phyloP scores from a whole-genome alignment of 108 stramenopile species.

The Pseudonitzschia delicatissima region DNA sequence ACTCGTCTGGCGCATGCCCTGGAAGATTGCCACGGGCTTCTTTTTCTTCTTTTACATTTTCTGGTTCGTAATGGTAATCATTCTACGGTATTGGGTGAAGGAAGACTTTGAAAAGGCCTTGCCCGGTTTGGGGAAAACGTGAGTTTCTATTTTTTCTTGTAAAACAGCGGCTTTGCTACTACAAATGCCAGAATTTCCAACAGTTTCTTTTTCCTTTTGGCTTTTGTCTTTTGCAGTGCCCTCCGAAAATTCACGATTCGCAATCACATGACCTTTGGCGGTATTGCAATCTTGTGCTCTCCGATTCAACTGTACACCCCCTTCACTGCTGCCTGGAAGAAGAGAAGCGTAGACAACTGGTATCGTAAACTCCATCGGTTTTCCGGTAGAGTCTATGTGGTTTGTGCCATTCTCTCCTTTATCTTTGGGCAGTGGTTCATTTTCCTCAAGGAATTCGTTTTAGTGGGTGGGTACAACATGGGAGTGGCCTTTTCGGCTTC shows the following conservation, averaged over 20 bases:
- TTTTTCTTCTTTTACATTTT: conserved; percentile 30
- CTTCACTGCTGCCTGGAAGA: neutral
- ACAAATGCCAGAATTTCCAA: neutral
- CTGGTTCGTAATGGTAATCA: conserved; percentile 24
- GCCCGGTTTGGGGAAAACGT: conserved; percentile 34
- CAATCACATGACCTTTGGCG: conserved; percentile 37
- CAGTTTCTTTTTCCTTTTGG: neutral
- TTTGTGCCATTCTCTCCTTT: conserved; percentile 22
- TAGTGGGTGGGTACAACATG: conserved; percentile 44
- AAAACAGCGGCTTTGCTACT: too few species aligned
- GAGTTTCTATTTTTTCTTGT: too few species aligned
- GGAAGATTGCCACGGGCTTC: conserved; percentile 26
- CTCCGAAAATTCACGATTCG: conserved; percentile 34
- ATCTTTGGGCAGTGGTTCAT: conserved; percentile 35
- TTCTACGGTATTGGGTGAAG: conserved; percentile 30
- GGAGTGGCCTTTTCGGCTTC: conserved; percentile 29
- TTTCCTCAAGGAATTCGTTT: conserved; percentile 18
- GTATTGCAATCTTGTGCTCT: conserved; percentile 22
- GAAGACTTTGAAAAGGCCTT: conserved; percentile 27
- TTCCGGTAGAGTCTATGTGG: conserved; percentile 31
- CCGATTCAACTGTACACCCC: conserved; percentile 31
- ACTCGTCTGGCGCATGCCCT: conserved; percentile 26
- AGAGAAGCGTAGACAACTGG: neutral
- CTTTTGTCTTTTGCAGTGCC: neutral
- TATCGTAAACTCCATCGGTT: conserved; percentile 26